A percentile compares a stretch with the other conserved stretches of the same genome.
Conservation (phyloP, 768 basidiomycete genomes). For the Guyanaporus albipodus region DNA sequence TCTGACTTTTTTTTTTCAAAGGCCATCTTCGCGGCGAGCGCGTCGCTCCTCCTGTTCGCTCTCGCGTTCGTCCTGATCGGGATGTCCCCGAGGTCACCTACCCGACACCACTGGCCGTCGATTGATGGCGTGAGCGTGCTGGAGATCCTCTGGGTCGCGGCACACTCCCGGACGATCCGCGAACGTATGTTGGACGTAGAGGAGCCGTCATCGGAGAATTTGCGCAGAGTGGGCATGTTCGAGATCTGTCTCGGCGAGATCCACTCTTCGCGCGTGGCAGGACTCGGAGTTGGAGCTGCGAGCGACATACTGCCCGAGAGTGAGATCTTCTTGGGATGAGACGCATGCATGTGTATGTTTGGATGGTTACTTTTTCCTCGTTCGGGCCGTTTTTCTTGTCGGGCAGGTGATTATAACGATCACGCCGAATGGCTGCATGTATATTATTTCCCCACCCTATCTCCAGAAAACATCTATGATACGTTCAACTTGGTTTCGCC, state of each 20-base stretch:
- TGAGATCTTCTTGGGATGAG: no score
- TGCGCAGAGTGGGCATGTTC: neutral
- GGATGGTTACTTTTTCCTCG: no score
- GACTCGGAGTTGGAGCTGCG: no score
- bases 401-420: no score
- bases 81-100: neutral
- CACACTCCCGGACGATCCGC: neutral
- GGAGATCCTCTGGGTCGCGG: neutral
- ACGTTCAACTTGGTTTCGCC: slow-evolving; percentile 24
- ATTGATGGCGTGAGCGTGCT: neutral
- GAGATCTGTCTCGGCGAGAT: no score
- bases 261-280: no score
- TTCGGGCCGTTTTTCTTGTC: no score
- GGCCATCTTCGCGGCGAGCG: neutral
- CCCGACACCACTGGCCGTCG: neutral
- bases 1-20: no score
- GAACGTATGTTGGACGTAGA: neutral
- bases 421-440: no score
- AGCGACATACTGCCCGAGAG: no score
- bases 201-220: neutral
- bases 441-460: slow-evolving; percentile 56
- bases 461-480: slow-evolving; percentile 69
- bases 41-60: neutral
- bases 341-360: no score
- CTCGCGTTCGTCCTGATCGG: neutral